Evolutionary conservation across 306 rosid species (phyloP), one percentile per base, ranked within the genome.

Genomic region (Lithocarpus polystachyus): DNA sequence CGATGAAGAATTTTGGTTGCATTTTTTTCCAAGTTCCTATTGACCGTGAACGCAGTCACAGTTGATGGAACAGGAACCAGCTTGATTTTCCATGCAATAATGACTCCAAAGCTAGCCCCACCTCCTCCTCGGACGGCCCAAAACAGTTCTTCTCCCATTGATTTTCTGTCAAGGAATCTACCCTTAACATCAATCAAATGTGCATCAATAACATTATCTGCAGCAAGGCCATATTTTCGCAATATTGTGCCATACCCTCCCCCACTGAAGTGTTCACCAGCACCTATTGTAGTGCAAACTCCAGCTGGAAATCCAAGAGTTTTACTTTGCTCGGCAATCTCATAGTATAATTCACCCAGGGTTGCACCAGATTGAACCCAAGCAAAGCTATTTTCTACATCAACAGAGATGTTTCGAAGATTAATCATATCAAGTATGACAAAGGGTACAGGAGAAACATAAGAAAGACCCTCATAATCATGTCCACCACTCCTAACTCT

Each of bases 101-200:
- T 51, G 28, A 80, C 23, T 17, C 83, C 78, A 54, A 73, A 80
- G 56, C 74, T 80, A 0, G 78, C 56, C 40, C 83, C 74, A 10
- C 83, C 83, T 6, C 83, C 78, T 31, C 83, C 83, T 79, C 78
- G 19, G 4, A 79, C 2, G 13, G 83, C 83, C 83, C 78, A 79
- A 64, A 79, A 79, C 5, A 73, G 26, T 11, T 73, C 83, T 33
- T 79, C 83, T 0, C 83, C 83, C 83, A 79, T 79, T 8, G 83
- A 79, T 65, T 73, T 20, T 54, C 69, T 68, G 2, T 79, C 73
- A 12, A 61, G 74, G 23, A 73, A 29, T 26, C 43, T 61, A 4
- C 83, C 83, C 0, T 64, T 53, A 4, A 35, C 78, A n/a, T 73
- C 74, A 18, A 79, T 53, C 26, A 79, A 24, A 5, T 73, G 15